Percentiles rank a stretch among this genome's conserved stretches.
Evolutionary conservation across 2,329 filamentous ascomycete genomes (phyloP).

Genomic region (Beauveria bassiana): DNA sequence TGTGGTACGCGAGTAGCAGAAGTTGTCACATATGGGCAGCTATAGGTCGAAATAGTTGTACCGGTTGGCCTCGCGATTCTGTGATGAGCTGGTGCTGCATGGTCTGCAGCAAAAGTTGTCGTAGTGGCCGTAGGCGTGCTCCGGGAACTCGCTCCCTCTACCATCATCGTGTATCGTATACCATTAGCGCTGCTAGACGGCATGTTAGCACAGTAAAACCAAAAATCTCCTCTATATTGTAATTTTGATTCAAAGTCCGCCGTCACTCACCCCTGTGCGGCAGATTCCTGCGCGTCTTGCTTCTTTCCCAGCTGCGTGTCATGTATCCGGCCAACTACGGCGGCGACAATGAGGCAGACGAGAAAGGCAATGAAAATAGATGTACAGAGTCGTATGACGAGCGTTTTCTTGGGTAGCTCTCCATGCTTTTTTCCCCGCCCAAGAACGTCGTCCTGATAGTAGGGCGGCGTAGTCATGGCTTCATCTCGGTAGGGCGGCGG

Average conservation of each 20-base stretch:
- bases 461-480: background rate
- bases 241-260: background rate
- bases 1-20: background rate
- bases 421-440: background rate
- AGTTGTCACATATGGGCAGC: background rate
- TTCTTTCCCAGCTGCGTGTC: background rate
- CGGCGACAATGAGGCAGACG: conserved; percentile 10
- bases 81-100: background rate
- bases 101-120: background rate
- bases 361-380: conserved; percentile 9
- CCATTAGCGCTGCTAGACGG: background rate
- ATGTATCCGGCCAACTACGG: conserved; percentile 10
- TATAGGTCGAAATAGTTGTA: background rate
- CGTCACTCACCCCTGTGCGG: background rate
- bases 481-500: conserved; percentile 9
- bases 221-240: too few species aligned
- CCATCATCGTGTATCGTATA: background rate
- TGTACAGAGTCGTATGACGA: conserved; percentile 7
- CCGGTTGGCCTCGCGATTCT: background rate
- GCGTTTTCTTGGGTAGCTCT: background rate
- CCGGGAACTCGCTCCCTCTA: background rate
- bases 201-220: background rate
- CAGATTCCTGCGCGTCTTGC: background rate
- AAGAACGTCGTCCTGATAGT: background rate
- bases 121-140: background rate